Base-by-base conservation (phyloP, 257 asterid species). In the Euphrasia confusa region DNA sequence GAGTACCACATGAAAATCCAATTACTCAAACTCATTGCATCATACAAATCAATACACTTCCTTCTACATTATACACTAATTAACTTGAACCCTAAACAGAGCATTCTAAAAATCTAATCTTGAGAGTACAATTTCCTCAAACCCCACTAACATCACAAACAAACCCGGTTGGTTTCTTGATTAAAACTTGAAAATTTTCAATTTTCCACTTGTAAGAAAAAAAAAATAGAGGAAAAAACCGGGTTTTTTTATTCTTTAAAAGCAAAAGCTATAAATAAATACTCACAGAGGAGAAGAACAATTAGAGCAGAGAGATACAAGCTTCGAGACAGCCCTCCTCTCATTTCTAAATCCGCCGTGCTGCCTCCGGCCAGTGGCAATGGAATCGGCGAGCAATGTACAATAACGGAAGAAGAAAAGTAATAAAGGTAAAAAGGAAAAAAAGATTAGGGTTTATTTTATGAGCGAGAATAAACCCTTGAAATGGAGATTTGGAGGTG, bases 271-370 rank as follows among this genome's bases (percentile, higher is more conserved):
- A 33, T 9, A 65, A 68, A 60, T 7, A 67, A 68, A 60, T 7
- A 73, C 97, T 89, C 71, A 89, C 95, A 70, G 4, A 82, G 71
- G 58, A 79, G 66, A 52, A 72, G 68, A 48, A 70, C 67, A 71
- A 55, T 59, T 27, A 76, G 74, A 68, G 69, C 67, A 69, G 6
- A 66, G 65, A 76, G 44, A 42, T 54, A 68, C 76, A 67, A 71
- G 70, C 69, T 78, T 69, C 39, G 78, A 72, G 74, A 65, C 70
- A 70, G 52, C 58, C 67, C 68, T 61, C 70, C 72, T 56, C 78
- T 78, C 96, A 89, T 86, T 66, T 70, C 79, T 56, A 32, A 68
- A 65, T 17, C 10, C 18, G 64, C 68, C 69, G 50, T 24, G 50
- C 52, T 39, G 75, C 63, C 68, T 45, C 79, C 54, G 60, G 42